Percentiles rank a stretch among this genome's conserved stretches.
phyloP scores from a whole-genome alignment of 192 early-diverging fungal genomes.

The Backusella sp. region DNA sequence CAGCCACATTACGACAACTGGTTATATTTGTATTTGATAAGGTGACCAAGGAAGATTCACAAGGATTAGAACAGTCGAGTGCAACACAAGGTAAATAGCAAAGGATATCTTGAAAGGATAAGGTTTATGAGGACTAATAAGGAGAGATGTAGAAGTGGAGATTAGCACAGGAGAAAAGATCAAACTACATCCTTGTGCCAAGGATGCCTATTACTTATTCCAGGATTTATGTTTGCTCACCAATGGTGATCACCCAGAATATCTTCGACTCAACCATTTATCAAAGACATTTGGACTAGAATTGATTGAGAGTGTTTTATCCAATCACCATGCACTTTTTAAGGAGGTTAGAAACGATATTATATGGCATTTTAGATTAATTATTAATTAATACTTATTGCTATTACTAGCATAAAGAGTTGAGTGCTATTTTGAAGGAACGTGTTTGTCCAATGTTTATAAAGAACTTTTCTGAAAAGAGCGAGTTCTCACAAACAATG shows the following conservation, averaged over 20 bases:
- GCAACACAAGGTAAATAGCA: conserved; percentile 17
- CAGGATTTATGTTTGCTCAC: conserved; percentile 87
- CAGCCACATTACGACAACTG: conserved; percentile 82
- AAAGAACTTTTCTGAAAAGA: conserved; percentile 89
- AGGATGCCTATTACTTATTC: conserved; percentile 88
- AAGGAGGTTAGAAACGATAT: conserved; percentile 47
- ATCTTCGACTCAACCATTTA: conserved; percentile 47
- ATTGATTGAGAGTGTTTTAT: conserved; percentile 87
- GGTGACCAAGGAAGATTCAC: conserved; percentile 61
- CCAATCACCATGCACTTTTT: conserved; percentile 77
- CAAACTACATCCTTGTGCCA: conserved; percentile 56
- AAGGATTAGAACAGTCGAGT: conserved; percentile 18
- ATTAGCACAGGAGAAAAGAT: conserved; percentile 24
- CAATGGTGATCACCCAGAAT: conserved; percentile 63
- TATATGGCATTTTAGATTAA: background rate
- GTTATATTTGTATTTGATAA: conserved; percentile 87
- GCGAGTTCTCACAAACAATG: conserved; percentile 80
- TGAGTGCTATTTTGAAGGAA: conserved; percentile 71
- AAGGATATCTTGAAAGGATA: background rate
- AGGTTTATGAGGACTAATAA: background rate
- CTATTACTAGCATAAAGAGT: conserved; percentile 61
- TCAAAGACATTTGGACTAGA: conserved; percentile 86
- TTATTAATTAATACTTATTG: background rate
- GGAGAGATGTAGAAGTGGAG: background rate
- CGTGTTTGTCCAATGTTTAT: conserved; percentile 88